Base-by-base conservation (phyloP, 2,329 filamentous ascomycete species). In the Onygena corvina region DNA sequence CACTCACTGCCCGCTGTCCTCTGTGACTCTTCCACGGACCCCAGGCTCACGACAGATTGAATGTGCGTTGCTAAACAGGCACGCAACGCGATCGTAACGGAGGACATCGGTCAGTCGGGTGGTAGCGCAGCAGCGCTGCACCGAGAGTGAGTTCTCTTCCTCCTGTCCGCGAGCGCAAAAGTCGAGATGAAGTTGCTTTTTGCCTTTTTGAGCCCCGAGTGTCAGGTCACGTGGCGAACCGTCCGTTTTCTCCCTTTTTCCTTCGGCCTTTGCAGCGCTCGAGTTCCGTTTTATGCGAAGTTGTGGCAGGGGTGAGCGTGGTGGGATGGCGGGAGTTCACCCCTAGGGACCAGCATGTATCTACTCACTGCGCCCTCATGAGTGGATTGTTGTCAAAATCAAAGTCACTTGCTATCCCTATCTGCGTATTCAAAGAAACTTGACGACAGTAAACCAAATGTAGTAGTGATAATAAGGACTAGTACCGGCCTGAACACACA, bases 221-320 rank as follows among this genome's bases (percentile, higher is more conserved):
- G 6, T 12, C n/a, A n/a, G n/a, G 25, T 23, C 36, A 40, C 36
- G 36, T 40, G 36, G 18, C 36, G 21, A n/a, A 40, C 12, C 23
- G 46, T 46, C 47, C 47, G 42, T 49, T 46, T 49, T 47, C 33
- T 46, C 42, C 42, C 33, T 21, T 42, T 42, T 30, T 25, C 23
- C 20, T 14, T 21, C 35, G 14, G 8, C 38, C 14, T 44, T 44
- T 7, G n/a, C 30, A 47, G 36, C 36, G 20, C 18, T 21, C 36
- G 36, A n/a, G 16, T 23, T 40, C 25, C 25, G 18, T 21, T 18
- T 21, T 40, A 29, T 40, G 36, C 36, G 36, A 8, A 23, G 3
- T 25, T 20, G 36, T 3, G 36, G 36, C 36, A 40, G 36, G 36
- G 36, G 18, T 23, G 36, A 40, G 36, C 36, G 36, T 23, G 36